Evolutionary conservation across 306 rosid species (phyloP), one percentile per base, ranked within the genome.

Genomic region (Arachis hypogaea): DNA sequence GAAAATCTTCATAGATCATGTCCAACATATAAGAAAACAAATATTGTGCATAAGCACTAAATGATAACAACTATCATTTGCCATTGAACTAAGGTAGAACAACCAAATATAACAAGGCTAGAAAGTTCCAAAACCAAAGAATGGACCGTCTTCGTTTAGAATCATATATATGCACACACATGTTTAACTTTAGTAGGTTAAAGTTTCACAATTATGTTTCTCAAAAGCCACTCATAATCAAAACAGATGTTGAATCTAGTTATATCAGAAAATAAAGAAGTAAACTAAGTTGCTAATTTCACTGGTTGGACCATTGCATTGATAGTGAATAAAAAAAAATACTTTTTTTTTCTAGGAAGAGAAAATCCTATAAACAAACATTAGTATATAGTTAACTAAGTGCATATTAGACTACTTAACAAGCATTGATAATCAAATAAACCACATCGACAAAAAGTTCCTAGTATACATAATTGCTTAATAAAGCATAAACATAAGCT

Each of bases 11-110:
- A 69, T 28, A 36, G 49, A 70, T 61, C 36, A 54, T 56, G 38
- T 14, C 38, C 61, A 64, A 51, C 63, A 33, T 54, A 63, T 45
- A 12, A 36, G 65, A 49, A 47, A 42, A 12, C 51, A 72, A 11
- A 11, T 72, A 30, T 79, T 72, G 46, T 59, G 63, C 63, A 64
- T 72, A 66, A 64, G 47, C 56, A 56, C 73, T 51, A 66, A 46
- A 22, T 22, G 28, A 22, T 22, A 22, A 22, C 28, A 22, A 22
- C 28, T 22, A 52, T 63, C 59, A 72, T 63, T 45, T 55, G 56
- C 54, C 70, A 44, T 61, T 33, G 79, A 54, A 69, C 80, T 33
- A 61, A 66, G 11, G 38, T 60, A 18, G 28, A 63, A 54, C 71
- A 62, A 52, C 5, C 28, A 41, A 40, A 29, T 1, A 49, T 30